Base-by-base conservation (phyloP, 805 yeast species). In the Spathaspora sp. region DNA sequence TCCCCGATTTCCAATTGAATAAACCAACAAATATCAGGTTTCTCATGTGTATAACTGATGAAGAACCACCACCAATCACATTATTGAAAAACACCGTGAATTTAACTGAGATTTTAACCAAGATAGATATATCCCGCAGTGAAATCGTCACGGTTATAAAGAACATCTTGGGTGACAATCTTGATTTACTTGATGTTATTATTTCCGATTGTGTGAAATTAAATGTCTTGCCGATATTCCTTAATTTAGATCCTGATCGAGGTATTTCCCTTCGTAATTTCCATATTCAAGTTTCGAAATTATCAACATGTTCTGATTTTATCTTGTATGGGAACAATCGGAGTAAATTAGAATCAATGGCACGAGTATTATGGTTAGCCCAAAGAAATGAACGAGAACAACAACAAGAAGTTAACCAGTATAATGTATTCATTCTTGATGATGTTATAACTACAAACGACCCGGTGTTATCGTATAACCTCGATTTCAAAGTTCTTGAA, bases 181-280 rank as follows among this genome's bases (percentile, higher is more conserved):
- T 48, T 35, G 26, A 23, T 23, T 10, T 18, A 9, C 48, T 66
- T 48, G 75, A 50, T 52, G 60, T 45, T 53, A 65, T 60, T n/a
- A 67, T 66, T 52, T 70, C 56, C 52, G 87, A 77, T 62, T 78
- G 77, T 58, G 63, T 68, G 52, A 67, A 48, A 50, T 68, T 76
- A 44, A 75, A 69, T 45, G 64, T 75, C 32, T 56, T 80, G 46
- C 89, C 89, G 1, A 55, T 72, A 8, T 86, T 88, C 58, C 68
- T 77, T 48, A 74, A 79, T 52, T 63, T 84, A 59, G 92, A 87
- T 57, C 93, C 91, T 14, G 81, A 76, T 51, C 73, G 78, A 43
- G 94, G 96, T 3, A 83, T 89, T 5, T 82, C 89, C 3, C 76
- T 91, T 50, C 78, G 97, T 55, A 89, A 92, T 62, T 92, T 91